These are phyloP conservation scores for Fragaria nilgerrensis DNA, from an alignment of 306 rosid species.

Conservation along the genomic window DNA sequence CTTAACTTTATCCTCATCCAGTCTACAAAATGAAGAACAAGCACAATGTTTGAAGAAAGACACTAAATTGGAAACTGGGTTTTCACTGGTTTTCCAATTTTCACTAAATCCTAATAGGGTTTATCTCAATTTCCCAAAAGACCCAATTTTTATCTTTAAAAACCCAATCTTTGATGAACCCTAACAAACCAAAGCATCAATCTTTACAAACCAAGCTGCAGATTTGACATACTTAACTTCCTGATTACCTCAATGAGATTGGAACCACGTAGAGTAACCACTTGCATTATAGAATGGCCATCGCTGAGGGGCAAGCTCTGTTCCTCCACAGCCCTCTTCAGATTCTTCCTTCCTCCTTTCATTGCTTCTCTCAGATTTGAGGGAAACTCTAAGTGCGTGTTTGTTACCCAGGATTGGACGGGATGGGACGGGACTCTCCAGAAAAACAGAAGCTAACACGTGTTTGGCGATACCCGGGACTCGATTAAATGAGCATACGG, in stretches of 20 bases:
- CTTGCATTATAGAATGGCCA: constrained; percentile 65
- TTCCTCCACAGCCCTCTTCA: constrained; percentile 65
- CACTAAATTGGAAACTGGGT: background rate
- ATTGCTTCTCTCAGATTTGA: constrained; percentile 21
- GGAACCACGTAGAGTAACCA: constrained; percentile 75
- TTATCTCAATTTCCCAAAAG: background rate
- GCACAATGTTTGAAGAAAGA: background rate
- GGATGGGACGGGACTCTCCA: too few relatives aligned
- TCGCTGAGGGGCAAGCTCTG: constrained; percentile 46
- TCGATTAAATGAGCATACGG: too few relatives aligned
- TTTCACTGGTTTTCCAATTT: background rate
- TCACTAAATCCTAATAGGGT: background rate
- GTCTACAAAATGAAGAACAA: background rate
- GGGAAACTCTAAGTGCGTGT: too few relatives aligned
- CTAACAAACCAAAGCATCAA: background rate
- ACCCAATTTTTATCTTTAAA: background rate
- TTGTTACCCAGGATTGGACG: too few relatives aligned
- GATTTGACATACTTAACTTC: background rate
- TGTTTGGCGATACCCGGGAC: too few relatives aligned
- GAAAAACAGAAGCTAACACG: too few relatives aligned
- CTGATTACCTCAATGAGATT: constrained; percentile 69
- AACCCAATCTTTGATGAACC: background rate
- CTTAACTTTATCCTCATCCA: background rate
- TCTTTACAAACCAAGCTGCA: background rate
- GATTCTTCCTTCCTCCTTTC: constrained; percentile 92